Evolutionary conservation across 352 stramenopile genomes (phyloP), one percentile per base, ranked within the genome.

Genomic region (Phytophthora aleatoria): DNA sequence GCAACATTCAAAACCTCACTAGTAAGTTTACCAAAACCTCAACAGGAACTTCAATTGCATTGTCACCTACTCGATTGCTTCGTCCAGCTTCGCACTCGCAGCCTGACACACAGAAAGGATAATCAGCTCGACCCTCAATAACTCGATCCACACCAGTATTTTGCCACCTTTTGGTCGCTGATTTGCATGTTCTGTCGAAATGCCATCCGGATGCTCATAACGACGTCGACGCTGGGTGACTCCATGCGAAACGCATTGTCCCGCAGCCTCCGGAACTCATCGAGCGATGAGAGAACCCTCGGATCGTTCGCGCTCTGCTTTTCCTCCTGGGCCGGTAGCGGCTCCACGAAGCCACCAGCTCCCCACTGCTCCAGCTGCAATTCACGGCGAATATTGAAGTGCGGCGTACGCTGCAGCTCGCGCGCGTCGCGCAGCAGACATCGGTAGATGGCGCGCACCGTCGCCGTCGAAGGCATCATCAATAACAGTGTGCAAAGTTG

Each of bases 321-420:
- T 24, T 66, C 30, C 20, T 65, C 35, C 11, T 54, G 20, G 7
- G 20, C 42, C n/a, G 49, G 35, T 36, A 71, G 38, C 28, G 61
- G 57, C 20, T 80, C 62, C 38, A 88, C 65, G 48, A 79, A 89
- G 33, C 67, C 57, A 13, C 83, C 82, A 15, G 43, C 51, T n/a
- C 85, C 83, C 85, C 85, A 94, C 49, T 91, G 73, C 53, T 91
- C 82, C 16, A 85, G 56, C 20, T 63, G 57, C 13, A 92, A 44
- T n/a, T 78, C 54, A 2, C 78, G 76, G 28, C 85, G 85, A 15
- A 91, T 49, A 5, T 74, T 76, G 57, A 90, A 92, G 60, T 90
- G 74, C 50, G 83, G 83, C 38, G 65, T 85, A 47, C 69, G 57
- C 61, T 84, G 66, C 36, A 94, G 72, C 45, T 84, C 74, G 9